These are phyloP conservation scores for Xylariaceae sp. DNA, from an alignment of 2,329 filamentous ascomycete genomes.

Conservation along the genomic window DNA sequence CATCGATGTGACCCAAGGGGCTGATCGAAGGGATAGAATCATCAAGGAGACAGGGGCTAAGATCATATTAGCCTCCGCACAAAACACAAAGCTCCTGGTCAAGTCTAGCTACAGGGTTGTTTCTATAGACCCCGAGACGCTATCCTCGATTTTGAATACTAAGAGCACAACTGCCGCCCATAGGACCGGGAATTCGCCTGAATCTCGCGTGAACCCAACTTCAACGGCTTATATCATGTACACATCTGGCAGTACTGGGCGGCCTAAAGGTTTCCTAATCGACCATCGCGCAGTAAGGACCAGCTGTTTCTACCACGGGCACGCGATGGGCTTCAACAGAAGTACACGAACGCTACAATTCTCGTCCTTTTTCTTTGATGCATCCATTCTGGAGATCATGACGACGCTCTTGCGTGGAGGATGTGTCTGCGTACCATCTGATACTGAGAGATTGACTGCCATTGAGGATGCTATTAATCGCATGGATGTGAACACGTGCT, in stretches of 20 bases:
- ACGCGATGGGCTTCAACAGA: not conserved
- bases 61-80: too few relatives aligned
- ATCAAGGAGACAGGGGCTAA: not conserved
- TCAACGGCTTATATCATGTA: constrained; percentile 10
- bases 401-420: constrained; percentile 3
- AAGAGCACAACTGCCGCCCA: too few relatives aligned
- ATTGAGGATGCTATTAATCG: not conserved
- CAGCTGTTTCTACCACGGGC: not conserved
- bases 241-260: constrained; percentile 17
- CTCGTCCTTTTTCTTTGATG: constrained; percentile 8
- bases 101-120: too few relatives aligned
- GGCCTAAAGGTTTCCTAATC: constrained; percentile 4
- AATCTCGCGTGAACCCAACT: too few relatives aligned
- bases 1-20: too few relatives aligned
- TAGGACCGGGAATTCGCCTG: too few relatives aligned
- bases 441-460: not conserved
- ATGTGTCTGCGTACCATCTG: constrained; percentile 10
- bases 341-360: not conserved
- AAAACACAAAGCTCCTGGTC: too few relatives aligned
- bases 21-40: not conserved
- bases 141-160: too few relatives aligned
- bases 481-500: not conserved
- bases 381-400: not conserved
- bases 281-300: not conserved
- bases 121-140: too few relatives aligned